Percentiles rank a stretch among this genome's conserved stretches.
Evolutionary conservation across 495 filamentous ascomycete genomes (phyloP).

Genomic region (Pyrenopolyporus hunteri): DNA sequence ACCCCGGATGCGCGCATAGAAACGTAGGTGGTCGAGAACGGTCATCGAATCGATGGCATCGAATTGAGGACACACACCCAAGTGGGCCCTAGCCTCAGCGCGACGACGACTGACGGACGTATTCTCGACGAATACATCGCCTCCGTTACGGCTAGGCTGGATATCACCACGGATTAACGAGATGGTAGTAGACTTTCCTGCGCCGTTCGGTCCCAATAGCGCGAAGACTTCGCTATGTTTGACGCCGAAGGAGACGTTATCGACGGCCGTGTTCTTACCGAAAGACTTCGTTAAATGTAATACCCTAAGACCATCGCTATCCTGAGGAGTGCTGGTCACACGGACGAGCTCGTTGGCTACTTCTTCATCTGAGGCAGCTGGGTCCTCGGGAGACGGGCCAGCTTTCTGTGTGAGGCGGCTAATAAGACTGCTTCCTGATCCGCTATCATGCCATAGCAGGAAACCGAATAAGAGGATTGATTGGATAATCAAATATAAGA

Average conservation of each 20-base stretch:
- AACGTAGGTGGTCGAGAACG: constrained; percentile 70
- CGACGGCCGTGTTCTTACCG: constrained; percentile 70
- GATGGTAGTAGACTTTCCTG: constrained; percentile 87
- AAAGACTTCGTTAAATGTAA: constrained; percentile 79
- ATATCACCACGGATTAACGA: constrained; percentile 84
- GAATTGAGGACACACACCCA: constrained; percentile 82
- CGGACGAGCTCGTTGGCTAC: constrained; percentile 53
- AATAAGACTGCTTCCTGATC: constrained; percentile 58
- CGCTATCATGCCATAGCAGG: constrained; percentile 73
- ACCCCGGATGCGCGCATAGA: constrained; percentile 76
- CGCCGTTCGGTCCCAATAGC: constrained; percentile 85
- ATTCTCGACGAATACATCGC: constrained; percentile 78
- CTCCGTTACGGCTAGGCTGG: constrained; percentile 61
- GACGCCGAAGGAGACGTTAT: constrained; percentile 82
- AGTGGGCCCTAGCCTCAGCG: constrained; percentile 67
- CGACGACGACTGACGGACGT: constrained; percentile 69
- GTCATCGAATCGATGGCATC: constrained; percentile 74
- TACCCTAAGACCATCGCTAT: constrained; percentile 71
- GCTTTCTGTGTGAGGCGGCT: constrained; percentile 47
- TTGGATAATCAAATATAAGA: constrained; percentile 72
- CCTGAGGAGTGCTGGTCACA: constrained; percentile 47
- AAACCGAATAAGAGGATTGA: constrained; percentile 64
- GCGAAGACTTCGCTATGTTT: constrained; percentile 81
- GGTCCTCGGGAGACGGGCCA: constrained; percentile 29
- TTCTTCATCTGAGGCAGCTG: constrained; percentile 52